phyloP scores from a whole-genome alignment of 306 rosid genomes.

The Vigna mungo region DNA sequence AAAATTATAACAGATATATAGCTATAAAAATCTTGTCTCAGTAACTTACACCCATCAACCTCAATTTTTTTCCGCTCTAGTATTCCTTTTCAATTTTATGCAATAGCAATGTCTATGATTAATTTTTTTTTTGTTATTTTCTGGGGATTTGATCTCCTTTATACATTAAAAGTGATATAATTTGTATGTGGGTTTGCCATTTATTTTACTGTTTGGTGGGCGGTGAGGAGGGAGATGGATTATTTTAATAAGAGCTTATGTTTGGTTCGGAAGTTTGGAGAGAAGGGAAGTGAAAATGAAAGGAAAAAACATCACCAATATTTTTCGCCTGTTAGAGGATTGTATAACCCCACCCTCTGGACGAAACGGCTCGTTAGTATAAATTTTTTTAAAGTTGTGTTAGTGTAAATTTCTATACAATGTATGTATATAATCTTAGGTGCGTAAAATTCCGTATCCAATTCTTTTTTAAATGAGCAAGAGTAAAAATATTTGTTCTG shows the following conservation, averaged over 20 bases:
- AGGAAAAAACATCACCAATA: background rate
- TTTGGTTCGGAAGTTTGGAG: background rate
- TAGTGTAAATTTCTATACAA: slow-evolving; percentile 6
- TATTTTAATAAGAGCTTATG: background rate
- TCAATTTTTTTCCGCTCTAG: background rate
- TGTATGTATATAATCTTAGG: slow-evolving; percentile 13
- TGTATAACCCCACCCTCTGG: background rate
- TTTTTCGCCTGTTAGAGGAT: background rate
- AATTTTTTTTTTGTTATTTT: background rate
- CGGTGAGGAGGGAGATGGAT: background rate
- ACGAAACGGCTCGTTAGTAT: background rate
- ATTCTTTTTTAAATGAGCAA: background rate
- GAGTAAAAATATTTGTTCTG: slow-evolving; percentile 19
- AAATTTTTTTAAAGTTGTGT: background rate
- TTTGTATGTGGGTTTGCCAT: background rate
- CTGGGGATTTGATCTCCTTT: background rate
- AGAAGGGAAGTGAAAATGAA: background rate
- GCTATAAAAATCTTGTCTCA: background rate
- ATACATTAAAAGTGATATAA: background rate
- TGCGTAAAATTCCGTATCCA: background rate
- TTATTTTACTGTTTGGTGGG: background rate
- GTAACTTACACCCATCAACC: background rate
- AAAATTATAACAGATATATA: background rate
- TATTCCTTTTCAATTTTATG: background rate
- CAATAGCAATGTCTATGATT: background rate